Conservation (phyloP, 2,329 filamentous ascomycete genomes). For the Diplodia mutila region DNA sequence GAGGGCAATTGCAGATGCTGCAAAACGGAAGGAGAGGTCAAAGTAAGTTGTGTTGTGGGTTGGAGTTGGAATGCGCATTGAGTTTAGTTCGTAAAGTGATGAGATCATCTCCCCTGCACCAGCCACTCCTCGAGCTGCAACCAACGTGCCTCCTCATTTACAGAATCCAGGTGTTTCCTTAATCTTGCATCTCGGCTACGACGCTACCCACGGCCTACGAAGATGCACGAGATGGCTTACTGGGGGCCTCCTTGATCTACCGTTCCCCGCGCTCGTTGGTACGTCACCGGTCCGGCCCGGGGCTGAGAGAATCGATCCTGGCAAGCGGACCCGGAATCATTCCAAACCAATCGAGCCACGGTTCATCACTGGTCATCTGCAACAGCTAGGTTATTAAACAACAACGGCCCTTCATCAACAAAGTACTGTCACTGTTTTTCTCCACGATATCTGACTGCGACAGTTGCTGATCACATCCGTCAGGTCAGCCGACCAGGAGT, state of each 20-base stretch:
- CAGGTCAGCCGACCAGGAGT: too few species aligned
- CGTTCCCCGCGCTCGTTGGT: background rate
- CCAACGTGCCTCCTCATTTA: background rate
- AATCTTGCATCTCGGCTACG: background rate
- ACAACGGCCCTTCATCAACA: too few species aligned
- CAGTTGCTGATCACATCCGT: too few species aligned
- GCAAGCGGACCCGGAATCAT: too few species aligned
- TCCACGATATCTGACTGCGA: too few species aligned
- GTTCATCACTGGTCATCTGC: too few species aligned
- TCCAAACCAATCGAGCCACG: too few species aligned
- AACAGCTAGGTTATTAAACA: too few species aligned
- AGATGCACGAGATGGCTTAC: background rate
- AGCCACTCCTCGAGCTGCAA: background rate
- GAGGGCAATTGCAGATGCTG: background rate
- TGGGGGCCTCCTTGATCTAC: background rate
- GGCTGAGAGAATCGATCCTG: background rate
- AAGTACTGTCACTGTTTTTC: too few species aligned
- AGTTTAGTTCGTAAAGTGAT: background rate
- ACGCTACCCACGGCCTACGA: background rate
- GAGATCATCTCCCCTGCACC: background rate
- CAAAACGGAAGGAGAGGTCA: background rate
- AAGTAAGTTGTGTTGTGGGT: background rate
- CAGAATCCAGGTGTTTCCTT: background rate
- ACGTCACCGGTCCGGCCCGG: background rate
- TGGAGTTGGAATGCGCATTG: background rate